phyloP scores from a whole-genome alignment of 2,329 filamentous ascomycete species.

The Monilinia vaccinii-corymbosi region DNA sequence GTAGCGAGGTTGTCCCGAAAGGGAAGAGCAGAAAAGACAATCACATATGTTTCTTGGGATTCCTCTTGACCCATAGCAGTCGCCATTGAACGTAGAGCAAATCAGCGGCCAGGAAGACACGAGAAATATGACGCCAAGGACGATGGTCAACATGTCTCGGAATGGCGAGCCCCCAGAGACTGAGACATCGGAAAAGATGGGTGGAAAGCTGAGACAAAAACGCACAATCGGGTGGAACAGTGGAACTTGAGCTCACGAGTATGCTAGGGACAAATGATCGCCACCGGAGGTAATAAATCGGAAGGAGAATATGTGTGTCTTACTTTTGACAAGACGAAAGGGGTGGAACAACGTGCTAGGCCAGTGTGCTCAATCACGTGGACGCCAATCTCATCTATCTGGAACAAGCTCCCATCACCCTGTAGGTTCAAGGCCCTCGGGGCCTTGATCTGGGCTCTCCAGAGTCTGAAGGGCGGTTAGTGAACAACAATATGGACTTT shows the following conservation, averaged over 20 bases:
- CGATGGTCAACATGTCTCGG: slow-evolving; percentile 4
- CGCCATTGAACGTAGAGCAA: neutral
- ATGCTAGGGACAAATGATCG: neutral
- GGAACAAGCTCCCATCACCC: neutral
- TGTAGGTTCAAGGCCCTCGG: neutral
- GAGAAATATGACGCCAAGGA: neutral
- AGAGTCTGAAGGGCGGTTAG: neutral
- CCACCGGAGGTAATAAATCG: slow-evolving; percentile 5
- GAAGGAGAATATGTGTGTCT: slow-evolving; percentile 11
- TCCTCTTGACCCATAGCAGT: neutral
- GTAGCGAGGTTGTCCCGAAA: neutral
- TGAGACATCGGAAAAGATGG: slow-evolving; percentile 3
- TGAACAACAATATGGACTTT: neutral
- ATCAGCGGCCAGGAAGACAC: neutral
- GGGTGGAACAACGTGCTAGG: neutral
- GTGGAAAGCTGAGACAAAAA: neutral
- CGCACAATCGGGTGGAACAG: slow-evolving; percentile 9
- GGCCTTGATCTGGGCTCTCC: neutral
- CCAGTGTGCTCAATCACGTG: neutral
- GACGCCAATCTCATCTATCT: neutral
- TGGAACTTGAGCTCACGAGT: slow-evolving; percentile 6
- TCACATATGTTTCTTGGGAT: neutral
- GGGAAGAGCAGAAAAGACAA: neutral
- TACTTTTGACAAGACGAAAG: neutral
- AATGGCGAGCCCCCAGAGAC: neutral